Percentiles rank a stretch among this genome's conserved stretches.
Conservation (phyloP, 139 green algal genomes). For the Tetradesmus lagerheimii region DNA sequence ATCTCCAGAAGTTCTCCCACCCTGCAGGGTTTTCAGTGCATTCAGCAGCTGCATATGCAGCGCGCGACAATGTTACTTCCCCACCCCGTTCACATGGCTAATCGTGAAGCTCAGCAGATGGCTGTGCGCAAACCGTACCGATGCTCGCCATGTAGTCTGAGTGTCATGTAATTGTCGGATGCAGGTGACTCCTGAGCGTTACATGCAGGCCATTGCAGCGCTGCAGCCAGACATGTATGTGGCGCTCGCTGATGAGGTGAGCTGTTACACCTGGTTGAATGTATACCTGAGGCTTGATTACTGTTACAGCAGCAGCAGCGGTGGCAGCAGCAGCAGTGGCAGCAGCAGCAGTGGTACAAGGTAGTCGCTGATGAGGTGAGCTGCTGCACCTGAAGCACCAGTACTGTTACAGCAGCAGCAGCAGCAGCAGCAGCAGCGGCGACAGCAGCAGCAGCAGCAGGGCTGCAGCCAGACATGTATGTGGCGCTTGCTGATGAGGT, state of each 20-base stretch:
- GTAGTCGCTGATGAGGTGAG: no score
- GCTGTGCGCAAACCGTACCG: no score
- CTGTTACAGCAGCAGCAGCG: neutral
- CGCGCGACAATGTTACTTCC: neutral
- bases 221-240: slow-evolving; percentile 75
- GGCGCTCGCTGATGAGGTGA: slow-evolving; percentile 76
- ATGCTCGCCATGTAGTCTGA: neutral
- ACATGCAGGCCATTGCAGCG: slow-evolving; percentile 67
- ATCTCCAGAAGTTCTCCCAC: no score
- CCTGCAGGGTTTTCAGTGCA: no score
- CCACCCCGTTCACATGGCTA: no score
- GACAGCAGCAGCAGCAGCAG: no score
- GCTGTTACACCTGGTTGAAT: neutral
- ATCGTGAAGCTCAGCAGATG: no score
- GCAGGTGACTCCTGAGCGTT: slow-evolving; percentile 63
- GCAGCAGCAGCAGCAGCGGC: no score
- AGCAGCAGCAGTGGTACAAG: neutral
- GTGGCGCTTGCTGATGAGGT: slow-evolving; percentile 79
- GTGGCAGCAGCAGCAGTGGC: neutral
- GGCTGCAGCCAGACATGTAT: slow-evolving; percentile 72
- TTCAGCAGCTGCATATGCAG: no score
- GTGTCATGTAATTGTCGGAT: neutral
- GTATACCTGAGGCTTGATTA: neutral
- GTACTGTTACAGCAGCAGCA: no score
- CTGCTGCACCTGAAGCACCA: no score